These are phyloP conservation scores for Pseudocercospora eumusae DNA, from an alignment of 2,329 filamentous ascomycete species.

Conservation along the genomic window DNA sequence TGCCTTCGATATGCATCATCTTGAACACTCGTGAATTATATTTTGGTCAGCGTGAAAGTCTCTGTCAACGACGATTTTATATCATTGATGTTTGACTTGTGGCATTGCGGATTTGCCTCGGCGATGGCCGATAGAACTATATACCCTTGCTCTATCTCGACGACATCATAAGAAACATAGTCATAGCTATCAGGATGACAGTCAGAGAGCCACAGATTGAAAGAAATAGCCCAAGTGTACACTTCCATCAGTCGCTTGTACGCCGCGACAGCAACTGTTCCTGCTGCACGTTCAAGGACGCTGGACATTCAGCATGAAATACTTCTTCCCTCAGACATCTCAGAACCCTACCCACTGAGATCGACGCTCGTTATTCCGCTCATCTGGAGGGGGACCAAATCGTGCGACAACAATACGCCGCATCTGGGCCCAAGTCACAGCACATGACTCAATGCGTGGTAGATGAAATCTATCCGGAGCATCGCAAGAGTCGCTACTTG, in stretches of 20 bases:
- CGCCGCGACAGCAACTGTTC: background rate
- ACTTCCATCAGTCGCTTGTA: too few relatives aligned
- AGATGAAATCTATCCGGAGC: background rate
- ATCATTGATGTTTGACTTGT: background rate
- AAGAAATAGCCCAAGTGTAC: too few relatives aligned
- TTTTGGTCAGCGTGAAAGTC: background rate
- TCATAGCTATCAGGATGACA: background rate
- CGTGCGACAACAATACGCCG: too few relatives aligned
- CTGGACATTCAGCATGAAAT: background rate
- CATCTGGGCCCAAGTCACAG: background rate
- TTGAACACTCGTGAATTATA: background rate
- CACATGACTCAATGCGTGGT: background rate
- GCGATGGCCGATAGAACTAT: background rate
- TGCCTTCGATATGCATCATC: conserved; percentile 7
- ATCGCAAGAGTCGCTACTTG: background rate
- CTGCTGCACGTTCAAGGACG: background rate
- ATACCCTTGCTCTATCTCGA: background rate
- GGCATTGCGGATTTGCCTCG: background rate
- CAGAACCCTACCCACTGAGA: background rate
- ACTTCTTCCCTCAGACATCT: too few relatives aligned
- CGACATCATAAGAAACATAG: background rate
- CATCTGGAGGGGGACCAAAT: too few relatives aligned
- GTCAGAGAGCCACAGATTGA: too few relatives aligned
- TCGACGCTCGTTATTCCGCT: too few relatives aligned
- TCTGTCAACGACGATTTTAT: too few relatives aligned